These are phyloP conservation scores for Penicillium polonicum DNA, from an alignment of 2,329 filamentous ascomycete species.

Conservation along the genomic window DNA sequence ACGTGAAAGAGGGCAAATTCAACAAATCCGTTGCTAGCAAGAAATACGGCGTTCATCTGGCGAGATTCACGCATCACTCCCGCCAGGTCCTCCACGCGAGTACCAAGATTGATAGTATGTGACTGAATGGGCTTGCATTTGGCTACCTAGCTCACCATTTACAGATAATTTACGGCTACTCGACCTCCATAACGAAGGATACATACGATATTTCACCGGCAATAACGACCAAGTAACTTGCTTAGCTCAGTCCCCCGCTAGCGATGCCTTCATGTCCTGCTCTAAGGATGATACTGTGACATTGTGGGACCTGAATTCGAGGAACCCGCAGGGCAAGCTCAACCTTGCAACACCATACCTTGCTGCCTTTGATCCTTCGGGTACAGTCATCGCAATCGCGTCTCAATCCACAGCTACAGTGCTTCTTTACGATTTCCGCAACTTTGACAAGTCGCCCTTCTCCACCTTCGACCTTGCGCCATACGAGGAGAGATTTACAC, in stretches of 20 bases:
- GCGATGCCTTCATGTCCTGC: slow-evolving; percentile 89
- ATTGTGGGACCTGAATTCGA: slow-evolving; percentile 82
- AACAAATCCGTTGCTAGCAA: slow-evolving; percentile 90
- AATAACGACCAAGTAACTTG: slow-evolving; percentile 83
- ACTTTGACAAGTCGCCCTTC: slow-evolving; percentile 91
- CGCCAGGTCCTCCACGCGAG: slow-evolving; percentile 93
- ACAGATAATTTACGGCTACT: slow-evolving; percentile 75
- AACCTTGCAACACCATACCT: slow-evolving; percentile 79
- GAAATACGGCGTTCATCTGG: slow-evolving; percentile 93
- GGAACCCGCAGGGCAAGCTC: slow-evolving; percentile 75
- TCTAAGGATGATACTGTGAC: slow-evolving; percentile 87
- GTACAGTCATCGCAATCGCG: slow-evolving; percentile 84
- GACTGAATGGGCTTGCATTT: background rate
- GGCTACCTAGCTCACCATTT: slow-evolving; percentile 6
- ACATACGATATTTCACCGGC: slow-evolving; percentile 92
- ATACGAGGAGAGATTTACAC: slow-evolving; percentile 56
- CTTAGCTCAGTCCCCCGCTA: slow-evolving; percentile 78
- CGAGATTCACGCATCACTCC: slow-evolving; percentile 88
- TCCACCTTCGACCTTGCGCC: slow-evolving; percentile 72
- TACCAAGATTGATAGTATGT: slow-evolving; percentile 82
- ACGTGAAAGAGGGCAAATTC: slow-evolving; percentile 83
- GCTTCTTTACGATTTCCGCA: slow-evolving; percentile 87
- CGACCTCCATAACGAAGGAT: slow-evolving; percentile 88
- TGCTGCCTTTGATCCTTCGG: slow-evolving; percentile 87
- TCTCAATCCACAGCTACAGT: slow-evolving; percentile 76